These are phyloP conservation scores for Oryza rufipogon DNA, from an alignment of 176 grass and related monocot genomes.

Conservation along the genomic window DNA sequence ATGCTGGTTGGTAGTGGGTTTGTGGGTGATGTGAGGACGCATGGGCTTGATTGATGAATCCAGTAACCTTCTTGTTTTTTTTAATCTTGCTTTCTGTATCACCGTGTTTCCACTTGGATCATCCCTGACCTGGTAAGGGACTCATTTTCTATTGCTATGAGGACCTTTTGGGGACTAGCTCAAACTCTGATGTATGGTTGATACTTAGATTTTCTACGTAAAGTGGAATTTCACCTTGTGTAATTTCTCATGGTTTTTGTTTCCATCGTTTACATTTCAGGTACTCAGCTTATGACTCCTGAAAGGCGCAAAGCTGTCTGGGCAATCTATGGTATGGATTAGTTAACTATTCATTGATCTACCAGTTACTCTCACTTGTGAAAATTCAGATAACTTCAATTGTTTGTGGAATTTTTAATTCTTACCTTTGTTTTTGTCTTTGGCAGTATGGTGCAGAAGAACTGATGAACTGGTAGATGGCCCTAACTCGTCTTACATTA, in stretches of 20 bases:
- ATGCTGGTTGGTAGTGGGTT: neutral
- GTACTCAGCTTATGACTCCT: constrained; percentile 87
- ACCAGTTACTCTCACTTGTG: neutral
- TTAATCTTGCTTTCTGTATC: neutral
- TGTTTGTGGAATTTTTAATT: neutral
- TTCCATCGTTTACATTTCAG: constrained; percentile 40
- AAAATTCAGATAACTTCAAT: neutral
- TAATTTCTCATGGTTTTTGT: neutral
- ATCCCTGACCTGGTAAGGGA: neutral
- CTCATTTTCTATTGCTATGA: constrained; percentile 15
- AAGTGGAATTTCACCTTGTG: neutral
- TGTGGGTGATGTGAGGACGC: neutral
- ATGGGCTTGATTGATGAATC: constrained; percentile 43
- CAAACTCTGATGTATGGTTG: neutral
- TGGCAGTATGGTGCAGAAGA: constrained; percentile 97
- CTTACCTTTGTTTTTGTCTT: neutral
- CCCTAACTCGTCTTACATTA: constrained; percentile 88
- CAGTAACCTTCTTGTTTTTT: neutral
- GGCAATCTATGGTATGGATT: constrained; percentile 79
- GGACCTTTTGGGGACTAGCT: too few relatives aligned
- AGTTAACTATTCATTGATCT: neutral
- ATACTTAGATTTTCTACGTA: neutral
- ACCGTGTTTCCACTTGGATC: constrained; percentile 4
- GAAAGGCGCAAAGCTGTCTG: constrained; percentile 90
- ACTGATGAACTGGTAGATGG: constrained; percentile 97